phyloP scores from a whole-genome alignment of 2,329 filamentous ascomycete genomes.

The Cladophialophora psammophila region DNA sequence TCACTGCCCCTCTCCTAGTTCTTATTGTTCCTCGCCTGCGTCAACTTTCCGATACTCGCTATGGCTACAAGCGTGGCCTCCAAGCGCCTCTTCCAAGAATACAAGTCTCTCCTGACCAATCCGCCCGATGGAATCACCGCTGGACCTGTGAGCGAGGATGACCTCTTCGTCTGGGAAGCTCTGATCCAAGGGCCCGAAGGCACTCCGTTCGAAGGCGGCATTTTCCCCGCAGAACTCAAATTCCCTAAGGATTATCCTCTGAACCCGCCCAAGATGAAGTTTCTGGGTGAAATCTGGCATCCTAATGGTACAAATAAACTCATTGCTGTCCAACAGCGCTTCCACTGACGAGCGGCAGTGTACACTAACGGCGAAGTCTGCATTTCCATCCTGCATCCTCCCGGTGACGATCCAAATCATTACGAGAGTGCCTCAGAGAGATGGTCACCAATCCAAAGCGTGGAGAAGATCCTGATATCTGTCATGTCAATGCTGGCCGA shows the following conservation, averaged over 20 bases:
- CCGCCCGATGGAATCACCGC: constrained; percentile 98
- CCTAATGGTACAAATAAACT: constrained; percentile 74
- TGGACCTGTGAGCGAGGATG: constrained; percentile 90
- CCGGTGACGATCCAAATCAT: constrained; percentile 96
- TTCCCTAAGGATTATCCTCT: constrained; percentile 98
- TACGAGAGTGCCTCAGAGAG: constrained; percentile 96
- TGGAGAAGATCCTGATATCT: constrained; percentile 95
- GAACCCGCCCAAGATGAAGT: constrained; percentile 94
- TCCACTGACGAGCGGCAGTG: constrained; percentile 60
- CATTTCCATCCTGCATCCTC: constrained; percentile 97
- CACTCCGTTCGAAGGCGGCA: constrained; percentile 93
- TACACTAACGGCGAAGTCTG: constrained; percentile 92
- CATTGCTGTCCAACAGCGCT: background rate
- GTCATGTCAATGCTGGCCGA: constrained; percentile 99
- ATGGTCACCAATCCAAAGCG: constrained; percentile 95
- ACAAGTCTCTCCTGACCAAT: constrained; percentile 90
- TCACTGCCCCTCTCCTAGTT: background rate
- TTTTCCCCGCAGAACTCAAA: constrained; percentile 92
- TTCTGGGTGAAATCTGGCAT: constrained; percentile 93
- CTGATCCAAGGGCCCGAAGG: constrained; percentile 94
- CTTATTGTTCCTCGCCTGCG: background rate
- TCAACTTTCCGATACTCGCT: background rate
- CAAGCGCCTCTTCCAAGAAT: constrained; percentile 92
- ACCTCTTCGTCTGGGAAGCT: constrained; percentile 95
- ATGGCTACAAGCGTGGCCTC: constrained; percentile 64